Conservation (phyloP, 2,329 filamentous ascomycete genomes). For the Pyricularia sp. region DNA sequence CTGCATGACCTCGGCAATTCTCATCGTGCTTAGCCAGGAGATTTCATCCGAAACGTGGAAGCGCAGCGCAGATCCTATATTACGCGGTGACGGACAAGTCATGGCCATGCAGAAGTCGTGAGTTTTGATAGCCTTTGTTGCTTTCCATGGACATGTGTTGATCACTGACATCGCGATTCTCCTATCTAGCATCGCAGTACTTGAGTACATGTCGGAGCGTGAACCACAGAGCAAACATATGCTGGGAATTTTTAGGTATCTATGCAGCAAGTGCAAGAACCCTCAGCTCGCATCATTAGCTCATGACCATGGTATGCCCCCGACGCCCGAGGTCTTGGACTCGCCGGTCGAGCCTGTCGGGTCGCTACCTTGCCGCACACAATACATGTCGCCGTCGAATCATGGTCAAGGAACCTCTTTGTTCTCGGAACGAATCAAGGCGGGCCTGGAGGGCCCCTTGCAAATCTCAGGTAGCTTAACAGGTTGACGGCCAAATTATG, state of each 20-base stretch:
- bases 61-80: neutral
- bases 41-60: slow-evolving; percentile 1
- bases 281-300: neutral
- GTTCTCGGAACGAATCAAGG: neutral
- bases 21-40: slow-evolving; percentile 48
- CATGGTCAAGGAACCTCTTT: neutral
- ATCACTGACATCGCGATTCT: neutral
- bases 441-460: neutral
- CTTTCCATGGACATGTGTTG: neutral
- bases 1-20: slow-evolving; percentile 44
- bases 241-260: slow-evolving; percentile 1
- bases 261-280: slow-evolving; percentile 4
- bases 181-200: neutral
- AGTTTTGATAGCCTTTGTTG: neutral
- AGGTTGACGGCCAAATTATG: neutral
- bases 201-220: neutral
- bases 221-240: slow-evolving; percentile 2
- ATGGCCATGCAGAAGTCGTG: neutral
- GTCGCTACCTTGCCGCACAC: neutral
- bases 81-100: neutral
- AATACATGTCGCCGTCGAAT: neutral
- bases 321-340: neutral
- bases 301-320: neutral
- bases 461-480: neutral
- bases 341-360: neutral